Evolutionary conservation across 2,329 filamentous ascomycete genomes (phyloP).

Genomic region (Botrytis byssoidea): DNA sequence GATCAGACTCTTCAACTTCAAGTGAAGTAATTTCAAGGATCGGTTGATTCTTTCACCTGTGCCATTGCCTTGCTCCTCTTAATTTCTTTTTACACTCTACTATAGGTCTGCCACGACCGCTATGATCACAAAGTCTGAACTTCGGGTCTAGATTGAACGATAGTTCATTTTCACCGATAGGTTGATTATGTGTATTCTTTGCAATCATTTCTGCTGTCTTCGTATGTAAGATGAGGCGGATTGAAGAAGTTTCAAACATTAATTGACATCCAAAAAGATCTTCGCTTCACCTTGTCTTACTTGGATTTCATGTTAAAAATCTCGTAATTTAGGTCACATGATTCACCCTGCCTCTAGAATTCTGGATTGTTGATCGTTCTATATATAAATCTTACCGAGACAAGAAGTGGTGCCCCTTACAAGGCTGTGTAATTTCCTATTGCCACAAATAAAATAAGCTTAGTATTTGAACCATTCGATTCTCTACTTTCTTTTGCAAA

Average conservation of each 20-base stretch:
- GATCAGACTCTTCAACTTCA: constrained; percentile 6
- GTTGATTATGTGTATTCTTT: background rate
- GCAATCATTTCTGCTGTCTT: background rate
- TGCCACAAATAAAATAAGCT: constrained; percentile 21
- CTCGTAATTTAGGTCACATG: constrained; percentile 18
- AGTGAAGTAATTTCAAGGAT: constrained; percentile 12
- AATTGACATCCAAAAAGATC: constrained; percentile 14
- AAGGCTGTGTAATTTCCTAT: constrained; percentile 21
- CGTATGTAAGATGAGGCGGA: constrained; percentile 19
- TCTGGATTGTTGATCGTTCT: constrained; percentile 16
- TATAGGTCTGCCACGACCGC: constrained; percentile 12
- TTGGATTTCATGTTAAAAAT: background rate
- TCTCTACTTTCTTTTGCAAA: constrained; percentile 10
- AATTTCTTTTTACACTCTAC: background rate
- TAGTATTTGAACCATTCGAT: constrained; percentile 20
- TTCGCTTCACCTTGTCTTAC: constrained; percentile 4
- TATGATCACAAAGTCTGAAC: constrained; percentile 3
- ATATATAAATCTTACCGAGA: constrained; percentile 21
- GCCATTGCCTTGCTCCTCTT: background rate
- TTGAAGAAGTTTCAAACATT: constrained; percentile 10
- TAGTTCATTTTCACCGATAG: constrained; percentile 8
- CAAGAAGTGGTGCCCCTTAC: constrained; percentile 19
- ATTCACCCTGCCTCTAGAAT: background rate
- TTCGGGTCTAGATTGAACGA: constrained; percentile 6
- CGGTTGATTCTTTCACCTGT: background rate